These are phyloP conservation scores for Sonneratia caseolaris DNA, from an alignment of 345 rosid species.

Conservation along the genomic window DNA sequence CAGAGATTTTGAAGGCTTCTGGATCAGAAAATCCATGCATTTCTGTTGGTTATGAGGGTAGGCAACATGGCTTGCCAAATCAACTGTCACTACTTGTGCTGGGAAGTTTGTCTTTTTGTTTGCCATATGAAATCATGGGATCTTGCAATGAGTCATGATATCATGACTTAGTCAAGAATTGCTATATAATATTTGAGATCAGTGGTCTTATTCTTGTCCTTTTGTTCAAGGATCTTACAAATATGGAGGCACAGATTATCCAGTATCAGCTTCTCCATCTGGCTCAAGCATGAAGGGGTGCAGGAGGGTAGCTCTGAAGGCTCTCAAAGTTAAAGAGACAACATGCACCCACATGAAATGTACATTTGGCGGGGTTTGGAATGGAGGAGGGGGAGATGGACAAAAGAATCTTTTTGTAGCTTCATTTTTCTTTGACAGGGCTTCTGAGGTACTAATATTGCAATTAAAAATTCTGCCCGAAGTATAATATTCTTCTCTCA, in stretches of 20 bases:
- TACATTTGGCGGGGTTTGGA: slow-evolving; percentile 95
- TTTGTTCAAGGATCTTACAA: slow-evolving; percentile 48
- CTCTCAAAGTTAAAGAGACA: slow-evolving; percentile 75
- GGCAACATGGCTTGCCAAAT: slow-evolving; percentile 3
- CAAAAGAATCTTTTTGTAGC: slow-evolving; percentile 88
- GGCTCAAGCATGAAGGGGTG: slow-evolving; percentile 75
- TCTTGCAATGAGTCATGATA: background rate
- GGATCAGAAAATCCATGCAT: slow-evolving; percentile 73
- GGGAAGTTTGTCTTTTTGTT: background rate
- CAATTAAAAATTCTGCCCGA: background rate
- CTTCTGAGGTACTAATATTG: slow-evolving; percentile 64
- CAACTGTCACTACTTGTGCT: background rate
- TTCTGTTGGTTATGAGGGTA: slow-evolving; percentile 76
- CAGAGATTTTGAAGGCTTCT: slow-evolving; percentile 67
- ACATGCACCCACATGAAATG: slow-evolving; percentile 81
- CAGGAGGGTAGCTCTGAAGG: slow-evolving; percentile 49
- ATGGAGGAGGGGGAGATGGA: slow-evolving; percentile 98
- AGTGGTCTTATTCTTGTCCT: background rate
- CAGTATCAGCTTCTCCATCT: slow-evolving; percentile 45
- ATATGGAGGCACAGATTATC: slow-evolving; percentile 58
- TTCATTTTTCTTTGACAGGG: slow-evolving; percentile 93
- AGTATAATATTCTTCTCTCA: background rate
- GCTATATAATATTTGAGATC: background rate
- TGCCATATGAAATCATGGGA: background rate
- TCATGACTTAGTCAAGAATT: background rate